These are phyloP conservation scores for Apiospora arundinis DNA, from an alignment of 2,329 filamentous ascomycete genomes.

Conservation along the genomic window DNA sequence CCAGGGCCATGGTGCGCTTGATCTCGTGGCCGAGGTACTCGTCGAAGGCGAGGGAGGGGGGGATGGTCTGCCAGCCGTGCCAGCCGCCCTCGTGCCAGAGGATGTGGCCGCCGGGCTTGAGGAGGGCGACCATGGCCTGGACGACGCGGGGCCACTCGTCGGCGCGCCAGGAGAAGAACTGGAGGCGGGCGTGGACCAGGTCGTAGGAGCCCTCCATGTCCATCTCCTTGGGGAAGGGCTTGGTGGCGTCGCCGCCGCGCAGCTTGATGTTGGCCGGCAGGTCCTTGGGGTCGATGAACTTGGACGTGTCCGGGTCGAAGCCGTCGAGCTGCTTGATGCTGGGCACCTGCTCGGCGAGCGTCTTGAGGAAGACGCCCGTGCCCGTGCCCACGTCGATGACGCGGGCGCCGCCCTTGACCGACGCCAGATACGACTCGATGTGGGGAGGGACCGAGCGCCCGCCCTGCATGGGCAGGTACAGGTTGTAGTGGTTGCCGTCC, in stretches of 20 bases:
- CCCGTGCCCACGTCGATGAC: slow-evolving; percentile 28
- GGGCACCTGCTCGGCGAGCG: slow-evolving; percentile 27
- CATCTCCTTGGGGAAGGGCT: slow-evolving; percentile 29
- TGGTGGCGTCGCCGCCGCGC: slow-evolving; percentile 32
- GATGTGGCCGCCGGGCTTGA: slow-evolving; percentile 30
- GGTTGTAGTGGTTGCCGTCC: slow-evolving; percentile 9
- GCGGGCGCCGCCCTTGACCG: background rate
- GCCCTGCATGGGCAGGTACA: slow-evolving; percentile 15
- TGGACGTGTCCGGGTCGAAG: slow-evolving; percentile 33
- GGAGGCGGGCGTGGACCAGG: slow-evolving; percentile 35
- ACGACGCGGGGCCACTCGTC: slow-evolving; percentile 27
- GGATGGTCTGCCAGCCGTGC: slow-evolving; percentile 20
- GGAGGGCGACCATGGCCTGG: slow-evolving; percentile 31
- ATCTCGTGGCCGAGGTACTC: slow-evolving; percentile 14
- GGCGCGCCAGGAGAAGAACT: slow-evolving; percentile 31
- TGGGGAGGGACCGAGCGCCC: background rate
- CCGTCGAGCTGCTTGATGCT: slow-evolving; percentile 30
- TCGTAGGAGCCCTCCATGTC: slow-evolving; percentile 34
- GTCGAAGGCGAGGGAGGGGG: slow-evolving; percentile 8
- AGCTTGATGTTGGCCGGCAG: slow-evolving; percentile 31
- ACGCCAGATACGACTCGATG: background rate
- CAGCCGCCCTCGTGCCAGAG: slow-evolving; percentile 29
- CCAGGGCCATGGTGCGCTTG: slow-evolving; percentile 14
- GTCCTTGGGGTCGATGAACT: slow-evolving; percentile 28
- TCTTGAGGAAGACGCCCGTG: slow-evolving; percentile 31